Evolutionary conservation across 2,329 filamentous ascomycete species (phyloP).

Genomic region (Elsinoe arachidis): DNA sequence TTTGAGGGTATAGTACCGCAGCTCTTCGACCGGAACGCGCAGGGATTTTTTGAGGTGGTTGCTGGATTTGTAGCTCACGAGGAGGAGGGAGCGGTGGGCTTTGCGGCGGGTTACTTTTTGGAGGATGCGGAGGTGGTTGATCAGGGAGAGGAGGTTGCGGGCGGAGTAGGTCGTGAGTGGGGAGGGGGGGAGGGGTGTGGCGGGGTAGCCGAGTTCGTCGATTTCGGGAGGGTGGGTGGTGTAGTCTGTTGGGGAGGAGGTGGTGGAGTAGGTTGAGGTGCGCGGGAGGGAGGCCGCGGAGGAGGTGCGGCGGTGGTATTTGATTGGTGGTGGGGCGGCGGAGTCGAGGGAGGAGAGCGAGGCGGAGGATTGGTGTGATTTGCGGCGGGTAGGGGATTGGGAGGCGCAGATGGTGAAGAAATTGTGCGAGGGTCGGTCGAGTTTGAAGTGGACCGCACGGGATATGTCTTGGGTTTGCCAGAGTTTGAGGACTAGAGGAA

Average conservation of each 20-base stretch:
- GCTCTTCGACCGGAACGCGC: conserved; percentile 76
- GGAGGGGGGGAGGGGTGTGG: conserved; percentile 57
- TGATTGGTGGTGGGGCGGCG: conserved; percentile 70
- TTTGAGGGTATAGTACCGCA: conserved; percentile 91
- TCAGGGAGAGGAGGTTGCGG: conserved; percentile 89
- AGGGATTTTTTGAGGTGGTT: conserved; percentile 87
- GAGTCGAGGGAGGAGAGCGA: conserved; percentile 54
- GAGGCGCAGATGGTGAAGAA: conserved; percentile 87
- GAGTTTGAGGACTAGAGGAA: conserved; percentile 84
- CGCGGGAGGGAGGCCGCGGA: conserved; percentile 32
- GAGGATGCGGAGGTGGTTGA: conserved; percentile 92
- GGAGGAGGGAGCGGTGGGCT: conserved; percentile 83
- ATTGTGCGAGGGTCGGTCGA: conserved; percentile 72
- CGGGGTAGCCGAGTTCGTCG: conserved; percentile 79
- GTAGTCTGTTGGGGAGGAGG: conserved; percentile 30
- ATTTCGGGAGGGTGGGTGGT: conserved; percentile 47
- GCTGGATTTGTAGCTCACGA: conserved; percentile 92
- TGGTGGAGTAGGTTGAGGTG: conserved; percentile 23
- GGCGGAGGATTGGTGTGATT: conserved; percentile 25
- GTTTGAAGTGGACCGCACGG: conserved; percentile 74
- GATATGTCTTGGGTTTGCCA: conserved; percentile 93
- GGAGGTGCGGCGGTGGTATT: conserved; percentile 42
- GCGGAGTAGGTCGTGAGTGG: conserved; percentile 87
- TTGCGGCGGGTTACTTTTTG: conserved; percentile 97
- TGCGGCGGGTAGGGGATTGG: conserved; percentile 46